A percentile compares a stretch with the other conserved stretches of the same genome.
These are phyloP conservation scores for Catharanthus roseus DNA, from an alignment of 257 asterid genomes.

Conservation along the genomic window DNA sequence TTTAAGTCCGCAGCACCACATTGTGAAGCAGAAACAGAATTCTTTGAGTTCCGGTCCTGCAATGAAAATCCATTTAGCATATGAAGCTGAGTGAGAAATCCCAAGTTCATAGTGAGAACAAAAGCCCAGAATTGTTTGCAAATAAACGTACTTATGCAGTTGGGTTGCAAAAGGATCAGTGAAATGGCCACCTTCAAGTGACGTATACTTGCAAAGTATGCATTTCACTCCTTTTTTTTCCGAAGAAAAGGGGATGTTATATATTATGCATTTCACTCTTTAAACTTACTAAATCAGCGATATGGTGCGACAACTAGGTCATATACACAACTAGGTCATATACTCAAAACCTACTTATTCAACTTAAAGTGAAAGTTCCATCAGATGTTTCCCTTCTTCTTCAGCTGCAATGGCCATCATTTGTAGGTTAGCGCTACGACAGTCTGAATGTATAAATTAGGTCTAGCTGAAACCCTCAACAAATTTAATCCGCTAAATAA, in stretches of 20 bases:
- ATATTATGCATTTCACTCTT: neutral
- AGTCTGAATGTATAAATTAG: neutral
- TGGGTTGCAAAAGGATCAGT: neutral
- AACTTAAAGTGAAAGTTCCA: neutral
- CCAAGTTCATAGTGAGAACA: neutral
- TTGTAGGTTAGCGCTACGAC: neutral
- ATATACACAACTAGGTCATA: no score
- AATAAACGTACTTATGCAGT: neutral
- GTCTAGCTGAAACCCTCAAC: neutral
- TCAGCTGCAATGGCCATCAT: no score
- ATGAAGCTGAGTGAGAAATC: constrained; percentile 3
- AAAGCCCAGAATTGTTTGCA: neutral
- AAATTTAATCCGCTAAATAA: neutral
- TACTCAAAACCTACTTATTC: neutral
- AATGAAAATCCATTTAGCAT: neutral
- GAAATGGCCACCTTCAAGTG: no score
- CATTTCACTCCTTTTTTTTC: no score
- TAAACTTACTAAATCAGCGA: neutral
- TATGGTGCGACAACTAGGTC: neutral
- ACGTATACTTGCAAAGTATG: no score
- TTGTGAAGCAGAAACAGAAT: constrained; percentile 16
- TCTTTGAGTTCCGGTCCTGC: constrained; percentile 28
- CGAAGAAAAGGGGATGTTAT: no score
- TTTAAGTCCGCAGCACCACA: constrained; percentile 22
- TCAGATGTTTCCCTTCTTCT: neutral